Percentiles rank a stretch among this genome's conserved stretches.
These are phyloP conservation scores for Aspergillus diversus DNA, from an alignment of 495 filamentous ascomycete genomes.

Conservation along the genomic window DNA sequence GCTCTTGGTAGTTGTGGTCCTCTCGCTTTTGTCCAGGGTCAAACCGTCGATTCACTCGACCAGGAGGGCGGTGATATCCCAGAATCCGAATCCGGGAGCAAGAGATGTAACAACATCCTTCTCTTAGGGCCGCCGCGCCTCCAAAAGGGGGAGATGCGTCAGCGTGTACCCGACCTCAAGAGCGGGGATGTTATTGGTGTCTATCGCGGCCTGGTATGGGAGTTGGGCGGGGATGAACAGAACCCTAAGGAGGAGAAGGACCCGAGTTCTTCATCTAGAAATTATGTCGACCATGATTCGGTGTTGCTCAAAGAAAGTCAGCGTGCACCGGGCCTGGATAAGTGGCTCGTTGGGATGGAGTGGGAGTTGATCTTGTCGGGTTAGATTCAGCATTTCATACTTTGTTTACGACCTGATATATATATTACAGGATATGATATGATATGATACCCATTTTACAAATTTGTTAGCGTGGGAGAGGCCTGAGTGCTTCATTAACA, in stretches of 20 bases:
- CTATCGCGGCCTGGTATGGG: conserved; percentile 41
- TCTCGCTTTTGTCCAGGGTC: conserved; percentile 35
- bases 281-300: not conserved
- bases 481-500: not conserved
- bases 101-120: conserved; percentile 29
- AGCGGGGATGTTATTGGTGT: conserved; percentile 37
- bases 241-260: not conserved
- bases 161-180: conserved; percentile 16
- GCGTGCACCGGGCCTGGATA: conserved; percentile 9
- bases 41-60: conserved; percentile 1
- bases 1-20: conserved; percentile 34
- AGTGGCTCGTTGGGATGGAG: conserved; percentile 47
- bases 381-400: not conserved
- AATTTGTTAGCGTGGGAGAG: not conserved
- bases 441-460: conserved; percentile 20
- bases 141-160: conserved; percentile 12
- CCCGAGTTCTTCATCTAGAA: not conserved
- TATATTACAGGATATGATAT: too few relatives aligned
- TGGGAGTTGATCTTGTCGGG: conserved; percentile 38
- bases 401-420: not conserved
- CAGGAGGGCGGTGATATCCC: conserved; percentile 1
- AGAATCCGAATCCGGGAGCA: not conserved
- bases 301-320: conserved; percentile 6
- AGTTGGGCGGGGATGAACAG: conserved; percentile 28
- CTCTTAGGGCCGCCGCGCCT: conserved; percentile 36